Evolutionary conservation across 2,329 filamentous ascomycete genomes (phyloP).

Genomic region (Zarea fungicola): DNA sequence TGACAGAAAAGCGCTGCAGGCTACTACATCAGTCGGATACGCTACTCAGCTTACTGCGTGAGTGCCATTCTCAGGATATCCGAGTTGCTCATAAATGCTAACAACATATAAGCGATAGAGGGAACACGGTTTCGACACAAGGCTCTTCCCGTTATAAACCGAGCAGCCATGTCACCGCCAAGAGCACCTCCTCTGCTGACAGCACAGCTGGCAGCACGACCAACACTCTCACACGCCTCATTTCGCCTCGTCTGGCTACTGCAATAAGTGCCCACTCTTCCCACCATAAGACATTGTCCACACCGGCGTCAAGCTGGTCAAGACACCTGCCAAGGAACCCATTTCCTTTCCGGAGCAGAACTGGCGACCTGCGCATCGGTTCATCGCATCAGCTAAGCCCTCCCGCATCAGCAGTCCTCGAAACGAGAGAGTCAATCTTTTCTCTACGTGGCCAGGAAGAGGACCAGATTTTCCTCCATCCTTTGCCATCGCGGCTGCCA

Average conservation of each 20-base stretch:
- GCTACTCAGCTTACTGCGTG: not conserved
- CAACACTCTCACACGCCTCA: not conserved
- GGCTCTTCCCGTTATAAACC: not conserved
- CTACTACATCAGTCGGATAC: not conserved
- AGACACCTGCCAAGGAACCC: not conserved
- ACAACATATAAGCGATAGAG: too few relatives aligned
- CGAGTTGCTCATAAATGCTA: too few relatives aligned
- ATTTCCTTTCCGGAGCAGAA: slow-evolving; percentile 5
- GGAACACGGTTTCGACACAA: not conserved
- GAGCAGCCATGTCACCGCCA: not conserved
- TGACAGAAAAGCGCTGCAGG: slow-evolving; percentile 19
- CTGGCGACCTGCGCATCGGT: not conserved
- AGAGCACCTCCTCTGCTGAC: slow-evolving; percentile 5
- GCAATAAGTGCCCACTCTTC: not conserved
- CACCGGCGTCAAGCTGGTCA: not conserved
- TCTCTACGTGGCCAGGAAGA: slow-evolving; percentile 1
- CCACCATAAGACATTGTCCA: not conserved
- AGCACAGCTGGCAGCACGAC: not conserved
- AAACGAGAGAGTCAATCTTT: not conserved
- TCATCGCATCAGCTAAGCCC: not conserved
- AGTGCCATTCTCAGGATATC: not conserved
- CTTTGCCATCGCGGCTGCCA: not conserved
- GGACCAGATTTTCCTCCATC: not conserved
- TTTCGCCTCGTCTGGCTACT: not conserved
- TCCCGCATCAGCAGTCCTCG: not conserved